Evolutionary conservation across 164 flowering plant species (phyloP).

Genomic region (Magnolia kwangsiensis): DNA sequence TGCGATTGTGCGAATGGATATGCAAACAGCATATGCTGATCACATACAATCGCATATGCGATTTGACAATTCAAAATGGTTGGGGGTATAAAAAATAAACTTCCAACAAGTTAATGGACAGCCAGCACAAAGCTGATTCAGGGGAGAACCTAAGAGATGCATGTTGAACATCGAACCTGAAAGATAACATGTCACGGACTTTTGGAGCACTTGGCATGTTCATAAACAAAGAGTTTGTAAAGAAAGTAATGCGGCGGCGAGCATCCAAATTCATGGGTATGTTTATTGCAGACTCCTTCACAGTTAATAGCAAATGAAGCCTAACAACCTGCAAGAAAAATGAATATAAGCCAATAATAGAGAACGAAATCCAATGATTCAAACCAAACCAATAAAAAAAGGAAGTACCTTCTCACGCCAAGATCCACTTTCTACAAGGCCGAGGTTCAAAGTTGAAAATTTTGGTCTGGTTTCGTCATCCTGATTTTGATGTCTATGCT

Average conservation of each 20-base stretch:
- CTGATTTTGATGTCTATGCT: conserved; percentile 12
- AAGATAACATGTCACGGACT: conserved; percentile 93
- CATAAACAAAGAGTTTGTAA: conserved; percentile 95
- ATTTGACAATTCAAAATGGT: too few relatives aligned
- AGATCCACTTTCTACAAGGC: conserved; percentile 32
- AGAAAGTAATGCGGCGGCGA: conserved; percentile 94
- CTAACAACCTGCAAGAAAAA: conserved; percentile 56
- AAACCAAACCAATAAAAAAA: neutral
- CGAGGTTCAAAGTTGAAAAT: conserved; percentile 61
- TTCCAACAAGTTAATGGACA: too few relatives aligned
- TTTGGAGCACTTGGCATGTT: conserved; percentile 89
- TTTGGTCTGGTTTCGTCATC: conserved; percentile 48
- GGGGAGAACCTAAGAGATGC: neutral
- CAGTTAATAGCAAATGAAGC: conserved; percentile 84
- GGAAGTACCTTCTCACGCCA: conserved; percentile 81
- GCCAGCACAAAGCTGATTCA: neutral
- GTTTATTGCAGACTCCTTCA: conserved; percentile 94
- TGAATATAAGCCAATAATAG: neutral
- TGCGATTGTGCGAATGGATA: too few relatives aligned
- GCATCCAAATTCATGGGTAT: conserved; percentile 97
- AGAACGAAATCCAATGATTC: neutral
- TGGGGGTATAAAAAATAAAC: too few relatives aligned
- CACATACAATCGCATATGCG: too few relatives aligned
- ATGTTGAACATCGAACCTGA: conserved; percentile 55
- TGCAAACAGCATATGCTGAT: too few relatives aligned